These are phyloP conservation scores for Solanum dulcamara DNA, from an alignment of 257 asterid genomes.

Conservation along the genomic window DNA sequence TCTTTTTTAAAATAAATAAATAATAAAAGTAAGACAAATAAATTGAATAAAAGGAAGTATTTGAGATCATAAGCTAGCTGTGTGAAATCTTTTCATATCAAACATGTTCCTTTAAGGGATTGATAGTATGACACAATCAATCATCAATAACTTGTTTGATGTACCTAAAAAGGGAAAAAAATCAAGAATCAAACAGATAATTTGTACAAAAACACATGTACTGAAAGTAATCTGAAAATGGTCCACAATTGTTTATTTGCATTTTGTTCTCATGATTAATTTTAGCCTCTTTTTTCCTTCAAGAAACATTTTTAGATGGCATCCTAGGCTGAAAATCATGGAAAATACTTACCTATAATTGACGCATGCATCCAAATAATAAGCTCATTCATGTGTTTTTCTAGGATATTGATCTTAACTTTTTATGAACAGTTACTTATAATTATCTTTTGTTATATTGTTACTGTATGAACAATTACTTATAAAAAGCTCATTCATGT, in stretches of 20 bases:
- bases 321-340: neutral
- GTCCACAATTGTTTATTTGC: neutral
- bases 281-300: neutral
- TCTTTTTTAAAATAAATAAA: rapidly evolving
- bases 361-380: neutral
- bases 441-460: too few species aligned
- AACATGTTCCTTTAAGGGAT: neutral
- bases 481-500: neutral
- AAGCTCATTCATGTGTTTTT: neutral
- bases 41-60: neutral
- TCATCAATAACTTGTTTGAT: neutral
- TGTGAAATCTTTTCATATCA: neutral
- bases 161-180: neutral
- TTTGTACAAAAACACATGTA: neutral
- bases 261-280: neutral
- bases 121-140: neutral
- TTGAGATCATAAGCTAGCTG: neutral
- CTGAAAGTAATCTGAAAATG: neutral
- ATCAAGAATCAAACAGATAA: neutral
- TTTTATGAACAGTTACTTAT: too few species aligned
- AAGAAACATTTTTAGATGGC: neutral
- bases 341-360: neutral
- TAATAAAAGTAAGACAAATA: neutral
- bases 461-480: too few species aligned
- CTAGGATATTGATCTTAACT: neutral